Evolutionary conservation across 257 asterid genomes (phyloP), one percentile per base, ranked within the genome.

Genomic region (Avicennia marina): DNA sequence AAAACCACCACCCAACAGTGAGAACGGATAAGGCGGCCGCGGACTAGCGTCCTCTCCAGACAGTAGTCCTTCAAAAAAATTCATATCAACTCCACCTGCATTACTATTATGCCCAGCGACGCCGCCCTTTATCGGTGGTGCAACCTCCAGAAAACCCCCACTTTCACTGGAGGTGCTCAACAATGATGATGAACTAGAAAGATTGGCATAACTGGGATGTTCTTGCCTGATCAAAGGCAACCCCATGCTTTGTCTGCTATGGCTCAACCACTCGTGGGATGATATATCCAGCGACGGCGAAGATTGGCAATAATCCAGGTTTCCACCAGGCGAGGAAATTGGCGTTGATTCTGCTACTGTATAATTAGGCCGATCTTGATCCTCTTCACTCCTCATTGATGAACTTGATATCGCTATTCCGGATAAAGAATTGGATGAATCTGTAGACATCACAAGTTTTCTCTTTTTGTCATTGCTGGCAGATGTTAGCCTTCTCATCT

Each of bases 1-100:
- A 19, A 76, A 73, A 27, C 84, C 90, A 62, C 83, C 83, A 6
- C 77, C 90, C 20, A 75, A 64, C 70, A 81, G 69, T 24, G 90
- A 81, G 58, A 85, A 81, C 2, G 90, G 94, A 72, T 75, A 77
- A 7, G 84, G 88, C 26, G 81, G 88, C 44, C 66, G 53, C 26
- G 65, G 60, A 21, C 67, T 64, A 13, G 41, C 66, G 21, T 47
- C 69, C 69, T 73, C 90, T 56, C 60, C 72, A 19, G 41, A 64
- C 25, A 11, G 60, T 17, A 69, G 49, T 48, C 73, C 75, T 49
- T 66, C 75, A 42, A 56, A 53, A 46, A 43, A 73, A 39, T 65
- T 48, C 16, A 24, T 16, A 55, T 51, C 66, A n/a, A n/a, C n/a
- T n/a, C n/a, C n/a, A n/a, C n/a, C n/a, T n/a, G n/a, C n/a, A n/a